These are phyloP conservation scores for Pleurotus salmoneostramineus DNA, from an alignment of 768 basidiomycete species.

Conservation along the genomic window DNA sequence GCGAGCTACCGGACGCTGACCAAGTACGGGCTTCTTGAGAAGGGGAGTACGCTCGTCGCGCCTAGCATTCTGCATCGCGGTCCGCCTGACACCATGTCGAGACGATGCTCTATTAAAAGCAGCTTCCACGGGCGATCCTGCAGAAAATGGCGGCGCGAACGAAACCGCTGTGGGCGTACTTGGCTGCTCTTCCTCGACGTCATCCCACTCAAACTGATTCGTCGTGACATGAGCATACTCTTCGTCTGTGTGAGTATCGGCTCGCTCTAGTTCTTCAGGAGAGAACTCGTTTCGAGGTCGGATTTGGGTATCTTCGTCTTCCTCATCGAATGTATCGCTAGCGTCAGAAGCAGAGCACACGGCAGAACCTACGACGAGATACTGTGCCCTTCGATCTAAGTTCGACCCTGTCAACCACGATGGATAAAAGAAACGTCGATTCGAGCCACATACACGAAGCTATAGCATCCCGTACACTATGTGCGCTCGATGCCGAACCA, in stretches of 20 bases:
- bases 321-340: conserved; percentile 33
- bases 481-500: conserved; percentile 44
- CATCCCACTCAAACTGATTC: conserved; percentile 19
- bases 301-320: conserved; percentile 25
- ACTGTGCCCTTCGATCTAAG: conserved; percentile 67
- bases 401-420: conserved; percentile 5
- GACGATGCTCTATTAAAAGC: neutral
- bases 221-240: conserved; percentile 12
- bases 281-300: conserved; percentile 13
- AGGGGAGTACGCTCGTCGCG: neutral
- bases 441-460: conserved; percentile 46
- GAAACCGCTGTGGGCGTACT: neutral
- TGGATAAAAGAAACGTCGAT: neutral
- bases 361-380: conserved; percentile 55
- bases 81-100: neutral
- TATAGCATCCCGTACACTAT: conserved; percentile 52
- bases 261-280: conserved; percentile 15
- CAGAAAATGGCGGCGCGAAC: neutral
- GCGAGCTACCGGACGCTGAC: neutral
- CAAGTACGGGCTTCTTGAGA: neutral
- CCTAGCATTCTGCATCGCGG: neutral
- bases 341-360: conserved; percentile 47
- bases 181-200: conserved; percentile 11
- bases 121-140: neutral
- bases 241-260: conserved; percentile 14